Conservation (phyloP, 768 basidiomycete species). For the Lepiota subincarnata region DNA sequence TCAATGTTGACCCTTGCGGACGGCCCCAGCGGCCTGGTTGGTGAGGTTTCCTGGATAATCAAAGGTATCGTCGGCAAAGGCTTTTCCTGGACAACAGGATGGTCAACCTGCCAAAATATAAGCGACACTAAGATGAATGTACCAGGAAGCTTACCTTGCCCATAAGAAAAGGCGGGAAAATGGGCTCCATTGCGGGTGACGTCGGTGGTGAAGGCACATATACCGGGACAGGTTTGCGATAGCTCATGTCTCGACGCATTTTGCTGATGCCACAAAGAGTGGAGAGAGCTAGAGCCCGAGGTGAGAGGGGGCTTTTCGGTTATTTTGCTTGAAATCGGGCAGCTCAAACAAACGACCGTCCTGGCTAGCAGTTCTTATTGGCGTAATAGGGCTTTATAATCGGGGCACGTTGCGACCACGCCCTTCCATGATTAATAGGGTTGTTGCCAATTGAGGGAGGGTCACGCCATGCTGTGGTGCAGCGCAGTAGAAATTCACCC, state of each 20-base stretch:
- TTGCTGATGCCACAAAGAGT: neutral
- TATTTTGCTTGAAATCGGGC: slow-evolving; percentile 4
- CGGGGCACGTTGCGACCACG: slow-evolving; percentile 11
- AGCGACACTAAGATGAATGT: slow-evolving; percentile 1
- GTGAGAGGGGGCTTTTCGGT: slow-evolving; percentile 3
- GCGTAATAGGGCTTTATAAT: slow-evolving; percentile 5
- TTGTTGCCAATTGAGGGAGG: slow-evolving; percentile 5
- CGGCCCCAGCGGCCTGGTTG: neutral
- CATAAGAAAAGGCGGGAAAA: slow-evolving; percentile 8
- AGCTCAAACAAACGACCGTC: neutral
- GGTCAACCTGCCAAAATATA: neutral
- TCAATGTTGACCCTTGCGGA: neutral
- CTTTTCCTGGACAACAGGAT: slow-evolving; percentile 1
- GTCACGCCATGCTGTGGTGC: slow-evolving; percentile 12
- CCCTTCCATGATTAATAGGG: slow-evolving; percentile 5
- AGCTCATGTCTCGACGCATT: slow-evolving; percentile 49
- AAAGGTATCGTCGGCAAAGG: slow-evolving; percentile 6
- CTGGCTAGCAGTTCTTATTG: slow-evolving; percentile 9
- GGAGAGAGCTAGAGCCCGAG: neutral
- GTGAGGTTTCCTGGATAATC: neutral
- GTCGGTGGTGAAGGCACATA: slow-evolving; percentile 64
- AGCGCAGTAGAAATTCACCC: slow-evolving; percentile 3
- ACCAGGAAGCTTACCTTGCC: slow-evolving; percentile 14
- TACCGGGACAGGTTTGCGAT: slow-evolving; percentile 66
- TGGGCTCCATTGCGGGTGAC: slow-evolving; percentile 25